Percentiles rank a stretch among this genome's conserved stretches.
phyloP scores from a whole-genome alignment of 73 alveolate species.

The Blepharisma stoltei region DNA sequence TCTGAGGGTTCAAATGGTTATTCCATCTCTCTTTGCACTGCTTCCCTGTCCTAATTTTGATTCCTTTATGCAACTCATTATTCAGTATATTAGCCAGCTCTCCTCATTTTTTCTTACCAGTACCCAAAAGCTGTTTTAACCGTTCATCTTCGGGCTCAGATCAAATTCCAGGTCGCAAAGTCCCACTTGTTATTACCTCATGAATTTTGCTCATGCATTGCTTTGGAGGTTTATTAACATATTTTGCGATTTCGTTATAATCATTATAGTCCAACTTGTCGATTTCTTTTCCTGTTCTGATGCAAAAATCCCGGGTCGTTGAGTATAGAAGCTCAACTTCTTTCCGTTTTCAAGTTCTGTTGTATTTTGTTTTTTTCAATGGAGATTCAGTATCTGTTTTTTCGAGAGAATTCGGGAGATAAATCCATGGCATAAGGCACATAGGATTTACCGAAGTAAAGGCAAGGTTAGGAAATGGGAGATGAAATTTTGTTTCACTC shows the following conservation, averaged over 20 bases:
- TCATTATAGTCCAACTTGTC: neutral
- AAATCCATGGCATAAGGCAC: too few species aligned
- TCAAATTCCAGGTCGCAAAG: constrained; percentile 28
- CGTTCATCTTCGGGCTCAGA: constrained; percentile 23
- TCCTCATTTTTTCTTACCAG: constrained; percentile 43
- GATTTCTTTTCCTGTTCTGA: neutral
- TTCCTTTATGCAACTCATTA: constrained; percentile 31
- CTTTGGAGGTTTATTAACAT: neutral
- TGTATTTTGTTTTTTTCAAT: neutral
- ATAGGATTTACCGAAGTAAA: too few species aligned
- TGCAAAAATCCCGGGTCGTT: neutral
- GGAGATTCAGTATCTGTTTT: neutral
- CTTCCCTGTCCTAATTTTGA: constrained; percentile 67
- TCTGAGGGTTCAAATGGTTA: constrained; percentile 74
- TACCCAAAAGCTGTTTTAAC: neutral
- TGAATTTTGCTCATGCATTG: constrained; percentile 8
- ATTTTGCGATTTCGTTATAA: neutral
- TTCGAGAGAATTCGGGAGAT: too few species aligned
- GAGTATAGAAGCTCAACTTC: neutral
- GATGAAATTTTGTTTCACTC: too few species aligned
- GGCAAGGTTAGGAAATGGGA: too few species aligned
- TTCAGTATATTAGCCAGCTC: constrained; percentile 47
- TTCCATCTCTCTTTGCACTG: constrained; percentile 87
- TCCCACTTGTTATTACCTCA: constrained; percentile 14
- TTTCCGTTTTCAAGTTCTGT: constrained; percentile 16